Base-by-base conservation (phyloP, 2,329 filamentous ascomycete species). In the Aureobasidium namibiae region DNA sequence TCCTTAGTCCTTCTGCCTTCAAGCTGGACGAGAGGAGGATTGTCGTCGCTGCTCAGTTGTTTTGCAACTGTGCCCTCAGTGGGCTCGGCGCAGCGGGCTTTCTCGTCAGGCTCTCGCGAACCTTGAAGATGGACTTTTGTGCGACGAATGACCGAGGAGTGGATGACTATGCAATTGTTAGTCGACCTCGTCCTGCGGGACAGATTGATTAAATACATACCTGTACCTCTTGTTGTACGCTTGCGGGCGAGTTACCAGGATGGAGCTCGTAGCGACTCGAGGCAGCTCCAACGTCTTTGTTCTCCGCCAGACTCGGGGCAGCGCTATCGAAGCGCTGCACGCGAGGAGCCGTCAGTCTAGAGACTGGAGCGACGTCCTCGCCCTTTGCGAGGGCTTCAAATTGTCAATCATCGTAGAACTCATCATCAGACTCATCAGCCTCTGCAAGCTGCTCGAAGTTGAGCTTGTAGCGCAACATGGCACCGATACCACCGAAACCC, bases 381-480 rank as follows among this genome's bases (percentile, higher is more conserved):
- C 86, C 82, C 74, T 78, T 74, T 76, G 87, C 89, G 89, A 92
- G 89, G 89, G 83, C 31, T 45, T 52, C 24, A 61, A 57, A 60
- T 61, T 61, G 59, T 63, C 61, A 65, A 82, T 81, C 84, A 75
- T 89, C 86, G 80, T 95, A 96, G 77, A 92, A 92, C 74, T 97
- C 92, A 67, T 80, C 78, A 66, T 80, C 77, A 62, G 78, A 76
- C 74, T 95, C 92, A 71, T 88, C 85, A 71, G 88, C 82, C 74
- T 97, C 94, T 75, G 88, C 88, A 76, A 99, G 83, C 77, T 99
- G 95, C 79, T 99, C 95, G 79, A 99, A 99, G 82, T 99, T 99
- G 82, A 99, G 90, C 82, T 96, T 96, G 86, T 99, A 99, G 68
- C 94, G 91, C 73, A 99, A 85, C 70, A 99, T 87, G 65, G 92